Percentiles rank a stretch among this genome's conserved stretches.
phyloP scores from a whole-genome alignment of 2,329 filamentous ascomycete genomes.

The Rhynchosporium agropyri region DNA sequence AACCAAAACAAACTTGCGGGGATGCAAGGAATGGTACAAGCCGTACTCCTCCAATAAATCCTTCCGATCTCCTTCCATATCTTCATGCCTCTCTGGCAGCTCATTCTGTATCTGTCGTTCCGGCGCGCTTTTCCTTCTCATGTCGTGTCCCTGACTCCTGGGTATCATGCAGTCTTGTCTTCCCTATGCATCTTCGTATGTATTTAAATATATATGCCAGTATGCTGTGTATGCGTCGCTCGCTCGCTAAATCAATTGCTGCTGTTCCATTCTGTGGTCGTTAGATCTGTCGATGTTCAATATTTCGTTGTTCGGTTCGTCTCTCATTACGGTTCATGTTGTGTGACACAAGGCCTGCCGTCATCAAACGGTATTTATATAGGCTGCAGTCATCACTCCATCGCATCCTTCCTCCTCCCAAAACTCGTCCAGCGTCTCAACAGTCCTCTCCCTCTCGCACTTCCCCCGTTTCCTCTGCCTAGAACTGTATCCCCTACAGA shows the following conservation, averaged over 20 bases:
- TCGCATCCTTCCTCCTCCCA: constrained; percentile 7
- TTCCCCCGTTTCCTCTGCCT: background rate
- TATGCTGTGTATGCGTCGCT: background rate
- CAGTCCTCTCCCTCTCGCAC: constrained; percentile 7
- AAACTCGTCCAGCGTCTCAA: constrained; percentile 21
- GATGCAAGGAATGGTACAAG: constrained; percentile 5
- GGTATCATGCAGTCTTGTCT: constrained; percentile 11
- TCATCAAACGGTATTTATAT: too few species aligned
- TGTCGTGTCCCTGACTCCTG: background rate
- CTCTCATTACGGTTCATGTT: background rate
- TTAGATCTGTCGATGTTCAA: constrained; percentile 1
- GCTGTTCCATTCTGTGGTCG: background rate
- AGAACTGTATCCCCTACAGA: background rate
- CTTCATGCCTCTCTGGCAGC: too few species aligned
- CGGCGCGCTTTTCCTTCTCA: background rate
- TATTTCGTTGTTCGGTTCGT: background rate
- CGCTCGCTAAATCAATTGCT: constrained; percentile 5
- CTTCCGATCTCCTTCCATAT: background rate
- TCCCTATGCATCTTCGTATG: background rate
- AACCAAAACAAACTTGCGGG: background rate
- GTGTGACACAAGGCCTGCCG: too few species aligned
- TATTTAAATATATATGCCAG: constrained; percentile 4
- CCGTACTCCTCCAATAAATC: constrained; percentile 5
- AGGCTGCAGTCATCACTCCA: constrained; percentile 3
- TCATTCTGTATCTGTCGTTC: background rate